Base-by-base conservation (phyloP, 495 filamentous ascomycete genomes). In the Cercophora samala region DNA sequence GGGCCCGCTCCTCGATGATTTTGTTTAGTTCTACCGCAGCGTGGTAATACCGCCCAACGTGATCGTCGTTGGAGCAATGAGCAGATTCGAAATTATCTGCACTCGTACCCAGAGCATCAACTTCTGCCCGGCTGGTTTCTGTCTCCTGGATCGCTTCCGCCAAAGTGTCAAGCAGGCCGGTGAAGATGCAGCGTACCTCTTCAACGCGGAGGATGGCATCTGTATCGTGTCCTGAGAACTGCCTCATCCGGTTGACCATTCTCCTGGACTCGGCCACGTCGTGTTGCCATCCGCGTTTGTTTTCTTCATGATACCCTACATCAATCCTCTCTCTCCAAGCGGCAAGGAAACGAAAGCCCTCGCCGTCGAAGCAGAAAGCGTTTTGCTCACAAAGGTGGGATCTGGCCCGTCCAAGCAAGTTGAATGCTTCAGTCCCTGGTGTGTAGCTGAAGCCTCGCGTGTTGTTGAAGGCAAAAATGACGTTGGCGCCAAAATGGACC, bases 391-490 rank as follows among this genome's bases (percentile, higher is more conserved):
- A 62, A 1, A 80, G 74, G 0, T 42, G 22, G 62, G 32, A 77
- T 66, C 15, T 74, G 60, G 15, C n/a, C n/a, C n/a, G n/a, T 26
- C 55, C 5, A 83, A 70, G 0, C 81, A 66, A 0, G 58, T 26
- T 54, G 60, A 73, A 79, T 0, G 79, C 81, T 60, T 81, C 80
- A n/a, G n/a, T n/a, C 0, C 81, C 79, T 0, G 79, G 80, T 4
- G 58, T 72, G 54, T 80, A 82, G 63, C 81, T 81, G 5, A 78
- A 76, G 17, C 70, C 74, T 0, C 79, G 70, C 0, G 79, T 81
- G 55, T 82, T 82, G 11, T 78, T 82, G 58, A 82, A 83, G 0
- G 79, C 80, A 67, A 82, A 82, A 4, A 71, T 76, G 53, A 83
- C 80, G 66, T 81, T 83, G 18, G n/a, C n/a, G n/a, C n/a, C n/a